Conservation (phyloP, 768 basidiomycete genomes). For the Pseudohyphozyma bogoriensis region DNA sequence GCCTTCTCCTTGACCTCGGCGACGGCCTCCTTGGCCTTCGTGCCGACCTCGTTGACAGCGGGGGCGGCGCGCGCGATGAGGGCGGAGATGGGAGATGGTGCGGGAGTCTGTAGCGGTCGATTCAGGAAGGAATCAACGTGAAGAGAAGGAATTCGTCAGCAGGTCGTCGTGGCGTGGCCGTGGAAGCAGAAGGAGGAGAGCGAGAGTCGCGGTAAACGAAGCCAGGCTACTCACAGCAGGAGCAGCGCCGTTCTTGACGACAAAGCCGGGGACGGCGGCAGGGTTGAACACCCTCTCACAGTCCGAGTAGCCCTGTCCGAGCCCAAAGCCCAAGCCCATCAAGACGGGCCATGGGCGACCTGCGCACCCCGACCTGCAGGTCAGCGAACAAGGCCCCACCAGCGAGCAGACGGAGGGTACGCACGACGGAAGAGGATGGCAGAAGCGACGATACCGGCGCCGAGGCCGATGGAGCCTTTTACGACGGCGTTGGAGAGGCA, state of each 20-base stretch:
- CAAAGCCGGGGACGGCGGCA: constrained; percentile 63
- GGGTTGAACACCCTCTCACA: constrained; percentile 90
- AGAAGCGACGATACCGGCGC: constrained; percentile 75
- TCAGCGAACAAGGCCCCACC: not conserved
- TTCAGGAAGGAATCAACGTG: too few relatives aligned
- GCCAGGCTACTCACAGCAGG: not conserved
- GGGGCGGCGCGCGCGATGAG: not conserved
- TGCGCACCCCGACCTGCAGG: constrained; percentile 34
- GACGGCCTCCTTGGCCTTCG: not conserved
- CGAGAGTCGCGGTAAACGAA: not conserved
- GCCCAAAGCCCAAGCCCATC: constrained; percentile 62
- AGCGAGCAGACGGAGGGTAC: constrained; percentile 37
- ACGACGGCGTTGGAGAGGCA: constrained; percentile 67
- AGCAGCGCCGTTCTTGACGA: constrained; percentile 5
- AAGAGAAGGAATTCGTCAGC: too few relatives aligned
- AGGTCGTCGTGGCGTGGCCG: not conserved
- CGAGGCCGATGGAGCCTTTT: constrained; percentile 80
- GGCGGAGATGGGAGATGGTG: not conserved
- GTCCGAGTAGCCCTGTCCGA: constrained; percentile 78
- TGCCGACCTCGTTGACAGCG: not conserved
- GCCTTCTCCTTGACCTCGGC: not conserved
- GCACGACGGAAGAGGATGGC: constrained; percentile 83
- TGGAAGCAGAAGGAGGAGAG: not conserved
- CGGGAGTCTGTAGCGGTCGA: not conserved
- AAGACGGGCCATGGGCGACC: constrained; percentile 89